Conservation (phyloP, 2,329 filamentous ascomycete species). For the Alternaria alternata region DNA sequence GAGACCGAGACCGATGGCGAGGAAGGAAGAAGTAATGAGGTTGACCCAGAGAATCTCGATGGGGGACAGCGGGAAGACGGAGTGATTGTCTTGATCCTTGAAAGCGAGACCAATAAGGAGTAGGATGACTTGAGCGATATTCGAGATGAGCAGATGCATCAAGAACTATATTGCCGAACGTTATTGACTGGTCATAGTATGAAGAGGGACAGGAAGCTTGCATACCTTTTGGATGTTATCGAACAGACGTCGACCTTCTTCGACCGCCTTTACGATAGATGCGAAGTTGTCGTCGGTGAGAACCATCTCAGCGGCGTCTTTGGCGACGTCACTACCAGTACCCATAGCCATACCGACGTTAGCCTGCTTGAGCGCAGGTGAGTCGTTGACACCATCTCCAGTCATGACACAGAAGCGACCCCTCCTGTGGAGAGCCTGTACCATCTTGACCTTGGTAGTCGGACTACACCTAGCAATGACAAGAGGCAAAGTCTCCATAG, state of each 20-base stretch:
- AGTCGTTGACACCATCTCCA: slow-evolving; percentile 54
- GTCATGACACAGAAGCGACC: slow-evolving; percentile 54
- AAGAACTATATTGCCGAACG: slow-evolving; percentile 43
- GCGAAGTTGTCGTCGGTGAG: slow-evolving; percentile 54
- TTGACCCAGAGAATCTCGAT: slow-evolving; percentile 60
- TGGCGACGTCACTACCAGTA: slow-evolving; percentile 51
- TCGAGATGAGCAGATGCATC: slow-evolving; percentile 59
- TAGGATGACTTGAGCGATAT: slow-evolving; percentile 58
- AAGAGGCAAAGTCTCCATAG: slow-evolving; percentile 52
- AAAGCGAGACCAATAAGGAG: slow-evolving; percentile 58
- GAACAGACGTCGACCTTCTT: slow-evolving; percentile 52
- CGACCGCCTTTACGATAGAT: slow-evolving; percentile 52
- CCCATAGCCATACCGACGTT: slow-evolving; percentile 56
- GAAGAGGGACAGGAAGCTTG: not conserved
- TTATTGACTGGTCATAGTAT: not conserved
- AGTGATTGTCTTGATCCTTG: slow-evolving; percentile 54
- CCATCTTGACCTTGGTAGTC: slow-evolving; percentile 58
- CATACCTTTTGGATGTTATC: slow-evolving; percentile 53
- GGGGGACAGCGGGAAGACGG: slow-evolving; percentile 56
- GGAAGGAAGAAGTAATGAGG: slow-evolving; percentile 58
- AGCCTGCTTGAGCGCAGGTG: slow-evolving; percentile 52
- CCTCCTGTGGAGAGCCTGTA: slow-evolving; percentile 52
- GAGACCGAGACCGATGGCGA: slow-evolving; percentile 57
- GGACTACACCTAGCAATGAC: slow-evolving; percentile 58
- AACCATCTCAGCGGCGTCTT: slow-evolving; percentile 53